Evolutionary conservation across 116 monocot genomes (phyloP).

Genomic region (Zostera marina): DNA sequence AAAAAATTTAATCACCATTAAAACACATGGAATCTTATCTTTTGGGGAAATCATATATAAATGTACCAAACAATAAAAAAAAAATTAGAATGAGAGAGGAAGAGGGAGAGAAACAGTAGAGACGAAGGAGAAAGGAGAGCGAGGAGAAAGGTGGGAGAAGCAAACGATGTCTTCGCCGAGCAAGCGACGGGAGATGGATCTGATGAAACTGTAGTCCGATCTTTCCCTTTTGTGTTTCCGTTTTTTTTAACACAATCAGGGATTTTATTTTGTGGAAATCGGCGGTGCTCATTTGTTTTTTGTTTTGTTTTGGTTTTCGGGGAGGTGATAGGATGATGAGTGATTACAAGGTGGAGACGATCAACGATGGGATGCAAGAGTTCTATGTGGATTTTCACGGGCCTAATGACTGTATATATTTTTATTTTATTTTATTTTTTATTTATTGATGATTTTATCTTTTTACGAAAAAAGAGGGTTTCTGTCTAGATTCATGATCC

Average conservation of each 20-base stretch:
- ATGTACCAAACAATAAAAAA: no score
- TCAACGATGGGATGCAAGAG: constrained; percentile 97
- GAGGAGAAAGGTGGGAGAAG: not conserved
- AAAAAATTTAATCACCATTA: no score
- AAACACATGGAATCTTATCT: no score
- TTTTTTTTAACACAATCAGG: not conserved
- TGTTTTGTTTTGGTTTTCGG: not conserved
- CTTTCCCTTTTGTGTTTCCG: no score
- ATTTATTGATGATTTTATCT: not conserved
- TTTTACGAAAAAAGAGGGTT: not conserved
- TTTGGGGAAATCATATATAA: no score
- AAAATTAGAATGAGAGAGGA: no score
- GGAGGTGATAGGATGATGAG: constrained; percentile 71
- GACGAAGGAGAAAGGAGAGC: no score
- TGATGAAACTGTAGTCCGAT: constrained; percentile 51
- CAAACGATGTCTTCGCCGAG: constrained; percentile 57
- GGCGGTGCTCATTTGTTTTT: constrained; percentile 1
- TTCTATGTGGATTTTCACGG: constrained; percentile 89
- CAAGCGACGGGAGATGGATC: constrained; percentile 68
- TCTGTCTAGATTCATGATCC: not conserved
- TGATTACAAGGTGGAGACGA: constrained; percentile 97
- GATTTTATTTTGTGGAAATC: not conserved
- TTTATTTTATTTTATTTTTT: no score
- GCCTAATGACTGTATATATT: constrained; percentile 55
- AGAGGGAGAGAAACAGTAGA: no score